Evolutionary conservation across 805 yeast genomes (phyloP), one percentile per base, ranked within the genome.

Genomic region (Starmera caribaea): DNA sequence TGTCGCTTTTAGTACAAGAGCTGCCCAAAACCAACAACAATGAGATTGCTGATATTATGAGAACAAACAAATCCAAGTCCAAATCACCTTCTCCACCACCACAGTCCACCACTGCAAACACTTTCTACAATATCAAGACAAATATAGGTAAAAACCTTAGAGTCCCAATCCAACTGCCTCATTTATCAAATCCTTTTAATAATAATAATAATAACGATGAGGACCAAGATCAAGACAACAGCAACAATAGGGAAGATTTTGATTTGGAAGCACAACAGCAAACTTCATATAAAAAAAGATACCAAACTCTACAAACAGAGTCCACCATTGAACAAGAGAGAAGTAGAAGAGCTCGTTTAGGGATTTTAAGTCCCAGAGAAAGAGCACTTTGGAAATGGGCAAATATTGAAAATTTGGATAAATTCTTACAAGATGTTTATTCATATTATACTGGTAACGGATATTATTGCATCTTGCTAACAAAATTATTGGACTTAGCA

Each of bases 351-450:
- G 55, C 56, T 7, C 47, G 40, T 16, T 39, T 70, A 8, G 71
- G 73, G 8, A 64, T 70, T 1, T 53, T 78, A 24, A 74, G 77
- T 38, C 75, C 84, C 1, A 66, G 67, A 43, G 96, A 89, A 54
- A 65, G 87, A 37, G 95, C 97, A 0, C 65, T 84, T 14, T 92
- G 97, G 87, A 72, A 86, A 44, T 92, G 98, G 97, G 95, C 97
- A 1, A 92, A 92, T 53, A 86, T 92, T 17, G 86, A 84, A 48
- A 92, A 92, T 58, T 70, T 92, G 57, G 99, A 92, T 62, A 73
- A 76, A 35, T 92, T 90, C 51, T 65, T 92, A 15, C 77, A 76
- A 39, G 95, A 90, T 49, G 74, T 89, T 10, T 92, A 92, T 59
- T 69, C 71, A 38, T 92, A 88, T 55, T 92, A 84, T 57, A 64